phyloP scores from a whole-genome alignment of 2,329 filamentous ascomycete species.

The Fusarium liriodendri region DNA sequence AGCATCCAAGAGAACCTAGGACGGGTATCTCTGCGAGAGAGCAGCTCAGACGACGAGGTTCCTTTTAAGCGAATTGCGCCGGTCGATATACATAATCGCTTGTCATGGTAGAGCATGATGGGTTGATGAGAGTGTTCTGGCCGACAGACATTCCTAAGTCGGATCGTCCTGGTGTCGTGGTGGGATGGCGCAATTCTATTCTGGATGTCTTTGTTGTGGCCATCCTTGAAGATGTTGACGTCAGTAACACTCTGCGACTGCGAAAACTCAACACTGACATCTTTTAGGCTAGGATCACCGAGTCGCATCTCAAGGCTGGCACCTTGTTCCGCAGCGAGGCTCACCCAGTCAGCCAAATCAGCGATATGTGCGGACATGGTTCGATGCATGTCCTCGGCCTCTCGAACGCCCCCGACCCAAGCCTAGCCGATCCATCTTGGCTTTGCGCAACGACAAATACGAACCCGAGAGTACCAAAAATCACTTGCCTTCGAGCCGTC shows the following conservation, averaged over 20 bases:
- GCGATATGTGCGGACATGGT: constrained; percentile 84
- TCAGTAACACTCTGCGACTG: constrained; percentile 54
- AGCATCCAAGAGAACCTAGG: constrained; percentile 85
- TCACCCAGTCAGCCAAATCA: constrained; percentile 83
- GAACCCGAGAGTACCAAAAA: constrained; percentile 69
- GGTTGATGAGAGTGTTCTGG: constrained; percentile 98
- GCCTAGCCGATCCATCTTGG: constrained; percentile 72
- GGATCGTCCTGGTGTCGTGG: constrained; percentile 82
- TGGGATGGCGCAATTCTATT: constrained; percentile 95
- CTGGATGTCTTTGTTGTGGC: constrained; percentile 91
- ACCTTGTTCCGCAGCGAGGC: constrained; percentile 85
- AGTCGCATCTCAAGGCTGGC: constrained; percentile 86
- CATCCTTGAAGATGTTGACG: constrained; percentile 90
- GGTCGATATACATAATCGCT: constrained; percentile 42
- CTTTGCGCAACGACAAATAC: constrained; percentile 70
- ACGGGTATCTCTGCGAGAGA: constrained; percentile 93
- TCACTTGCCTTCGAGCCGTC: constrained; percentile 77
- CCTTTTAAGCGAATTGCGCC: constrained; percentile 73
- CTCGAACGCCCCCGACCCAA: constrained; percentile 71
- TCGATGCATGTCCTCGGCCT: constrained; percentile 88
- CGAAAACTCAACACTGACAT: constrained; percentile 38
- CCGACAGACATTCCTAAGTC: constrained; percentile 84
- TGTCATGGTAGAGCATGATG: constrained; percentile 81
- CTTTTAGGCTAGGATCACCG: constrained; percentile 78
- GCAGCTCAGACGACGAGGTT: constrained; percentile 92